Evolutionary conservation across 129 eudicot genomes (phyloP), one percentile per base, ranked within the genome.

Genomic region (Helianthus tuberosus): DNA sequence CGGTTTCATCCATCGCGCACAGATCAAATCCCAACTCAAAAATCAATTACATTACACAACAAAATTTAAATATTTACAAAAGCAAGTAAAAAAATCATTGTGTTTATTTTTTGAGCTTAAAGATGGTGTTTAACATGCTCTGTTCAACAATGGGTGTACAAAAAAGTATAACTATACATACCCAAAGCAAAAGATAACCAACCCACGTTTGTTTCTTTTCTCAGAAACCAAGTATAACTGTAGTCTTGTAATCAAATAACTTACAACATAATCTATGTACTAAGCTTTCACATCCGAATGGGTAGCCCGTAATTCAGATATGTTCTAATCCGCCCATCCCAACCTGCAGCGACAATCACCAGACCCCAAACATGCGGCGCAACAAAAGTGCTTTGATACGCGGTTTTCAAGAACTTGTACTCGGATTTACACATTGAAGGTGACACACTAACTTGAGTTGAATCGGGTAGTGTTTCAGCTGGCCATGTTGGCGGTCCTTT

Each of bases 321-420:
- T 3, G 98, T 85, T 62, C 87, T 85, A 13, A 92, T 89, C 78
- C 90, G 71, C 16, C 98, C 98, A 63, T 92, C 98, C 87, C 83
- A 87, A 25, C 98, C 98, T 14, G 91, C 98, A 12, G 98, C 88
- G 7, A 89, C 94, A 7, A 89, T 84, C 64, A 92, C 96, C 50
- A 89, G 84, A 44, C 98, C 98, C 98, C 96, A 92, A 88, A 86
- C 81, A 71, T 85, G 84, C 5, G 96, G 90, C 55, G 90, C 79
- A 52, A 62, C 84, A 63, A 85, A 80, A 16, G 87, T 82, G 51
- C 75, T 86, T 17, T 82, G 84, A 68, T 87, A 91, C 11, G 91
- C 95, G 62, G 50, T 81, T 78, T 80, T 89, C 83, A 92, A 69
- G 50, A 92, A 87, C 81, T 73, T 86, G 72, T 82, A 89, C 65